These are phyloP conservation scores for Colletotrichum shisoi DNA, from an alignment of 2,329 filamentous ascomycete genomes.

Conservation along the genomic window DNA sequence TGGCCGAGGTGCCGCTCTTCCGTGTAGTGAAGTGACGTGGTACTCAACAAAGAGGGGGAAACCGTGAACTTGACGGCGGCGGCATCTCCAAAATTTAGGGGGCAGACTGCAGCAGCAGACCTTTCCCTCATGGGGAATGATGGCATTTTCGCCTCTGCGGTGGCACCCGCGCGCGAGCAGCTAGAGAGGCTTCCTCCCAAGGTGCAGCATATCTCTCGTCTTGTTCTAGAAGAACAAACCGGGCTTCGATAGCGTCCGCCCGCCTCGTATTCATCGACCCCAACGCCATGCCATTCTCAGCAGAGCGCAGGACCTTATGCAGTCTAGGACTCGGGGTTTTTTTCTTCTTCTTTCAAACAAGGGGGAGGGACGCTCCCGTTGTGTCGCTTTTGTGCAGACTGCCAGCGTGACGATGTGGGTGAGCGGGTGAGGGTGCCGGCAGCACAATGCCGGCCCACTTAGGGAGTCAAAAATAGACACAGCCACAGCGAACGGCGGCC, in stretches of 20 bases:
- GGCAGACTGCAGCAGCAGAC: neutral
- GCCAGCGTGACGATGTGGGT: slow-evolving; percentile 11
- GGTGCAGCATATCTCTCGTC: slow-evolving; percentile 13
- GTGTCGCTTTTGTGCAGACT: neutral
- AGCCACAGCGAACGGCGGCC: slow-evolving; percentile 31
- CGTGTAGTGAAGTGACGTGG: neutral
- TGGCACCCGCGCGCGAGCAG: neutral
- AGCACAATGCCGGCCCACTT: neutral
- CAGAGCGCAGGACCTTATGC: slow-evolving; percentile 5
- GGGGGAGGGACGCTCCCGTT: neutral
- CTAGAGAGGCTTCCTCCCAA: neutral
- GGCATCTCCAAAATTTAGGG: neutral
- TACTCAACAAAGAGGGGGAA: neutral
- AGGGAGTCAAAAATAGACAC: slow-evolving; percentile 35
- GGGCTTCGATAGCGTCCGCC: neutral
- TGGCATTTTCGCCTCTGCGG: neutral
- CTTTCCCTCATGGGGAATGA: slow-evolving; percentile 7
- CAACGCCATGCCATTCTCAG: slow-evolving; percentile 1
- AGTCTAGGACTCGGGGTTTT: slow-evolving; percentile 1
- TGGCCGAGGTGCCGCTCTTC: neutral
- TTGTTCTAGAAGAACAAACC: neutral
- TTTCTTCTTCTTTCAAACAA: too few species aligned
- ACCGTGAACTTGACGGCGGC: neutral
- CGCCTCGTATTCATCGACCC: slow-evolving; percentile 31
- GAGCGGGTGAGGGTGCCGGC: neutral